Evolutionary conservation across 1,284 basidiomycete species (phyloP), one percentile per base, ranked within the genome.

Genomic region (Laetiporus sulphureus): DNA sequence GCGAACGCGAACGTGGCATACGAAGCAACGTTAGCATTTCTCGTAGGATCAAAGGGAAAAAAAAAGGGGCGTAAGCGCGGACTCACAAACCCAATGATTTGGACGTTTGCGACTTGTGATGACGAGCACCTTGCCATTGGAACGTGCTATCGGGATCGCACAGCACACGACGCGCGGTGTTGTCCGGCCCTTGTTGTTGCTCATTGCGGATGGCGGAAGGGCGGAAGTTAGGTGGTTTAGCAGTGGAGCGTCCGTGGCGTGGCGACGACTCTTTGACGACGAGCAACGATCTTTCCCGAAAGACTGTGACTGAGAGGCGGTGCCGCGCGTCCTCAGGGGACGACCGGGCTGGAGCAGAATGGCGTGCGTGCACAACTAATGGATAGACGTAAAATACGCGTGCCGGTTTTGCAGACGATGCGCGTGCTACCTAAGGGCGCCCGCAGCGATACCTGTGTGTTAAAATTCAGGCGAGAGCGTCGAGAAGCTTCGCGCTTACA

Each of bases 71-170:
- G n/a, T n/a, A n/a, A n/a, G n/a, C n/a, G 27, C 13, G 32, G 29
- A 89, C 86, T 85, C 67, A 90, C 86, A 85, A 58, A 90, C 83
- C 86, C 86, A 90, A 46, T 71, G 63, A 56, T 86, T 72, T 59
- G 81, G 76, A 48, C 82, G 72, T 61, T 88, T 90, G 47, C 86
- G 74, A 62, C 84, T 87, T 30, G 87, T 89, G 52, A 90, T 72
- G 50, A 90, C 73, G 48, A 90, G 75, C 44, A 90, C 75, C 61
- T 88, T 85, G 58, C 77, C 77, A 8, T 77, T 75, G 20, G 77
- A 64, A 48, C 79, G 73, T 36, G 76, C 68, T 49, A 90, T 86
- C 38, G 86, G 86, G 46, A 90, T 89, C 37, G 86, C 87, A 59
- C 87, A 90, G 63, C 86, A 90, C 52, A 90, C 86, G 62, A 89